Evolutionary conservation across 306 rosid genomes (phyloP), one percentile per base, ranked within the genome.

Genomic region (Inga laurina): DNA sequence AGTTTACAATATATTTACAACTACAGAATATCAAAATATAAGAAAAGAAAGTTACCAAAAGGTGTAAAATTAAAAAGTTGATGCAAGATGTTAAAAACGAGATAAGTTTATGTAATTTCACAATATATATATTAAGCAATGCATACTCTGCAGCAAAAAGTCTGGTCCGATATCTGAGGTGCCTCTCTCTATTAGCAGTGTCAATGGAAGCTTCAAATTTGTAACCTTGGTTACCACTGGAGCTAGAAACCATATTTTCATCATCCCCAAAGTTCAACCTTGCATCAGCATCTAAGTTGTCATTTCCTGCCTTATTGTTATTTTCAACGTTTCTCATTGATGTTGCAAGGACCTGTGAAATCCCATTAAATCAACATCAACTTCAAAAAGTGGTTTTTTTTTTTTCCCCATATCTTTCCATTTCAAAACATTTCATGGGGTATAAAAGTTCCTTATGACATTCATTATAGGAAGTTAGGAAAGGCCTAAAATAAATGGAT

Each of bases 141-240:
- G 87, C 97, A 83, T 92, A 96, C 99, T 96, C 98, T 32, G 99
- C 99, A 59, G 98, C 98, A 89, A 96, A 96, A 79, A 90, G 94
- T 86, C 99, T 88, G 79, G 99, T 96, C 82, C 94, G 91, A 84
- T 96, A 92, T 96, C 99, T 92, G 81, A 93, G 98, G 90, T 93
- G 96, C 86, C 90, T 92, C 64, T 96, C 98, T 86, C 97, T 91
- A 78, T 89, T 92, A 41, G 86, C 52, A 45, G 86, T 72, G 78
- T 82, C 85, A 56, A 49, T 81, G 66, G 93, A 85, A 83, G 89
- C 72, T 81, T 92, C 91, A 81, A 91, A 75, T 35, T 77, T 72
- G 89, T 87, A 75, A 62, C 85, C 86, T 45, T 85, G 86, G 46
- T 54, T 18, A 37, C 80, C 82, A 74, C 75, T 86, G 67, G 93